Evolutionary conservation across 352 stramenopile species (phyloP).

Genomic region (Elongisporangium undulatum): DNA sequence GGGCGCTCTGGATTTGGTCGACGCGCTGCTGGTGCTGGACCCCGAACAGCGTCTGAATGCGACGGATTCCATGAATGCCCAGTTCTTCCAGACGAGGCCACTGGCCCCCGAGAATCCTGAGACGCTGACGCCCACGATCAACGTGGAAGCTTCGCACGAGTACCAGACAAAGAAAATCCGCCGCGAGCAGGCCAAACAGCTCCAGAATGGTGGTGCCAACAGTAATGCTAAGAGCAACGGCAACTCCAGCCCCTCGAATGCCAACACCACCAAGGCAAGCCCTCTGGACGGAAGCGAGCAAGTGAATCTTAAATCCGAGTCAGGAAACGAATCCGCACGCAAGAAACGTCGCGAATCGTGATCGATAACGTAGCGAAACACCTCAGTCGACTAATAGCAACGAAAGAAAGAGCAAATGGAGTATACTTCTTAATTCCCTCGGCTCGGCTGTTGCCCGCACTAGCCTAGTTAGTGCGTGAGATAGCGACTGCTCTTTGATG

Average conservation of each 20-base stretch:
- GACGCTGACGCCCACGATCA: constrained; percentile 59
- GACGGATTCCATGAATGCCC: constrained; percentile 88
- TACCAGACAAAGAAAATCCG: constrained; percentile 90
- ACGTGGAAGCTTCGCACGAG: constrained; percentile 79
- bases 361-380: constrained; percentile 3
- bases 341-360: constrained; percentile 64
- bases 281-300: neutral
- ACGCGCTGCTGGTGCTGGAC: constrained; percentile 94
- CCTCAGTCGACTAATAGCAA: neutral
- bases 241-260: constrained; percentile 8
- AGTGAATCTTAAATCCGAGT: neutral
- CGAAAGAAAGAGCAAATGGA: neutral
- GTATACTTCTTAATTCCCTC: constrained; percentile 1
- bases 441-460: too few relatives aligned
- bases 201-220: constrained; percentile 35
- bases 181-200: constrained; percentile 74
- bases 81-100: constrained; percentile 91
- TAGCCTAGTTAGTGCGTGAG: constrained; percentile 45
- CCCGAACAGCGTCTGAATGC: constrained; percentile 92
- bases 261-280: neutral
- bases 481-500: constrained; percentile 50
- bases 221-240: constrained; percentile 32
- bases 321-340: constrained; percentile 20
- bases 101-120: constrained; percentile 56
- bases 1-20: constrained; percentile 89